Evolutionary conservation across 495 filamentous ascomycete genomes (phyloP), one percentile per base, ranked within the genome.

Genomic region (Aspergillus campestris): DNA sequence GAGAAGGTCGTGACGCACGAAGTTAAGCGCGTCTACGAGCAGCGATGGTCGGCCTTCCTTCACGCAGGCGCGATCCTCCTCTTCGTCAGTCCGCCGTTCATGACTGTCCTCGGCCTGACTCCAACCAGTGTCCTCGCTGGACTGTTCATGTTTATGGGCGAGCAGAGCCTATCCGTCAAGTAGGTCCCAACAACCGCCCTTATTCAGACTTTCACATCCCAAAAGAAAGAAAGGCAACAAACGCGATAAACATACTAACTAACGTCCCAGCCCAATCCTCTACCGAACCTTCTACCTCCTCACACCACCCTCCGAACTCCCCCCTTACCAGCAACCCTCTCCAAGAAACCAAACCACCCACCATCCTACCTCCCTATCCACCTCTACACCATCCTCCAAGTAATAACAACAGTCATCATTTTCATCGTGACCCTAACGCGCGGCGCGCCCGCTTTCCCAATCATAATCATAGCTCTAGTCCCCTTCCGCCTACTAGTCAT

Each of bases 101-200:
- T 84, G 75, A 77, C 77, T 48, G 75, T 85, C 5, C 68, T 86
- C 11, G 82, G 82, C 1, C 64, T 86, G 45, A 84, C 82, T 0
- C 82, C 80, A 0, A 86, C 80, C 1, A 81, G 77, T 33, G 82
- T 86, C 6, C 66, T 86, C 1, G 82, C 81, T 0, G 82, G 81
- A 1, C 61, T 86, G 9, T 86, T 86, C 56, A 62, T 87, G 42
- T 86, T 84, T 60, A 85, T 86, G 82, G 82, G 81, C 8, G 80
- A 85, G 50, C 83, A 87, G 50, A 81, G 77, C 35, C 62, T 85
- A n/a, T 73, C 72, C 9, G 76, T 82, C 7, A 86, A 85, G 73
- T 75, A 65, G 45, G 62, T 46, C 11, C 8, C 12, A 1, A 24
- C 44, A 45, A 42, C 11, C 33, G 27, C n/a, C 34, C 10, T 40